These are phyloP conservation scores for Daldinia childiae DNA, from an alignment of 495 filamentous ascomycete species.

Conservation along the genomic window DNA sequence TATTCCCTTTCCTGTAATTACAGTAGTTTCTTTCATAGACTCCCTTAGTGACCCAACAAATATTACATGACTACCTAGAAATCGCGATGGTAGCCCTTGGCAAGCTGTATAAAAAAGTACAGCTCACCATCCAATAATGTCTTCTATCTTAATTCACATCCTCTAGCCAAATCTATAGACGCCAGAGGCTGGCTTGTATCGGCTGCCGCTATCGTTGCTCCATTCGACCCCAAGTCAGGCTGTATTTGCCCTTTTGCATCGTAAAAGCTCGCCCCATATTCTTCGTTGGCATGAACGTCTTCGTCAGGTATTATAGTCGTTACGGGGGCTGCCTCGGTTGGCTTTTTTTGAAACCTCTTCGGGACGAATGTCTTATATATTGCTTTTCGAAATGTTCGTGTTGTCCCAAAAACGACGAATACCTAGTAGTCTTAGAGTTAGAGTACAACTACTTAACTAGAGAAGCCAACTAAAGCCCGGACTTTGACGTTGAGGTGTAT, in stretches of 20 bases:
- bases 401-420: slow-evolving; percentile 57
- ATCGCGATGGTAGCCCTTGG: neutral
- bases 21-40: too few species aligned
- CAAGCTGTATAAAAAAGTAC: neutral
- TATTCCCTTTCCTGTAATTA: too few species aligned
- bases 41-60: too few species aligned
- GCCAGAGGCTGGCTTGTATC: too few species aligned
- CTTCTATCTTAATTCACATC: neutral
- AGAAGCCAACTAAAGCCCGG: neutral
- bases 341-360: slow-evolving; percentile 25
- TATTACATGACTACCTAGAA: too few species aligned
- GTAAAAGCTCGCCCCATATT: neutral
- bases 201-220: too few species aligned
- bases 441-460: neutral
- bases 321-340: neutral
- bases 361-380: slow-evolving; percentile 35
- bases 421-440: slow-evolving; percentile 18
- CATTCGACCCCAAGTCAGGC: neutral
- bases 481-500: neutral
- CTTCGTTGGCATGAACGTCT: neutral
- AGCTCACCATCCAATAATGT: neutral
- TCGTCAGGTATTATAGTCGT: neutral
- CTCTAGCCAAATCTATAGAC: too few species aligned
- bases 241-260: neutral
- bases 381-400: slow-evolving; percentile 46